Evolutionary conservation across 805 yeast genomes (phyloP), one percentile per base, ranked within the genome.

Genomic region (Candida endomychidarum): DNA sequence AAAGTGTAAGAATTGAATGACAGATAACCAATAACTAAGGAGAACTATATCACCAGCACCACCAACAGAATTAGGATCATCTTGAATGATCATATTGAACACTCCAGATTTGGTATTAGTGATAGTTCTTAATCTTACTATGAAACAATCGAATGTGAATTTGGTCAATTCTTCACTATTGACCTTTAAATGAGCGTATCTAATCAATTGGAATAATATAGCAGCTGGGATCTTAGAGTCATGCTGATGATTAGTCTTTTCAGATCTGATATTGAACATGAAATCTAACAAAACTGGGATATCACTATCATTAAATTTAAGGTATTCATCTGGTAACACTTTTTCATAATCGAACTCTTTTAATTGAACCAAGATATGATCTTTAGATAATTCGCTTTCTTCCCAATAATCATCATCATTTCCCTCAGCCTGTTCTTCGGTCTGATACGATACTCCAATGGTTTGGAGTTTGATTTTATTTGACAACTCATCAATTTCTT

Each of bases 11-110:
- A 86, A 81, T 43, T 86, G 85, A 32, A 85, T 57, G 18, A 85
- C 83, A 4, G 96, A 81, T 25, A 93, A 74, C 98, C 98, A 93
- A 58, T 88, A 91, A 37, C 95, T 83, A 46, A 83, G 73, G 28
- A 74, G 56, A 12, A 85, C 85, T 40, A 84, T 81, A 54, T 85
- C 91, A 22, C 81, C 83, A 23, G 71, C 61, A 5, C 67, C 70
- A 4, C 56, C 57, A 22, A 49, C 22, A 7, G 45, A 43, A 40
- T 49, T 57, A 35, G 58, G 54, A 46, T 60, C 60, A 30, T 54
- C 56, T 33, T 45, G 53, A 10, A 56, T 46, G 4, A 67, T 67
- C 65, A 67, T 63, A 29, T 72, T 66, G 45, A 74, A 72, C 8
- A 76, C 78, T 0, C 86, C 86, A 12, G 83, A 73, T 47, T 74